Evolutionary conservation across 495 filamentous ascomycete genomes (phyloP), one percentile per base, ranked within the genome.

Genomic region (Mycothermus thermophilus): DNA sequence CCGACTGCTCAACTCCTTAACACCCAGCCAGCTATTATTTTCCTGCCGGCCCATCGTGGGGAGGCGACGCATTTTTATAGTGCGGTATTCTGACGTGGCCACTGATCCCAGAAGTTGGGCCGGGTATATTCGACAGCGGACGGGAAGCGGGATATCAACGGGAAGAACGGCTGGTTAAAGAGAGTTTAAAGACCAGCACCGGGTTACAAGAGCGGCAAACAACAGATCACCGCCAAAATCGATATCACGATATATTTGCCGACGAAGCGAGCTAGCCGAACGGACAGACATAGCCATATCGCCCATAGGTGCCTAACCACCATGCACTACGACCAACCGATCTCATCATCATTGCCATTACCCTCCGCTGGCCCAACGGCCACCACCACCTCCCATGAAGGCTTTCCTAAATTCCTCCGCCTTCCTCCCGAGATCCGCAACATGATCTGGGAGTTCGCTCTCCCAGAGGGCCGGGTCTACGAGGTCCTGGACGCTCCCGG

Each of bases 401-500:
- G 24, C 61, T 50, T 27, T 30, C 16, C 38, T 50, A 25, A 26
- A n/a, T 58, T 59, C 35, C 43, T 38, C 19, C 37, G 42, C 31
- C 53, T 60, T 6, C 57, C 57, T 30, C 44, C 46, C 17, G 57
- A 60, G 49, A 46, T 60, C 11, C 53, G 55, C 28, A 49, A 49
- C 41, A 59, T 59, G 41, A 54, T 60, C 42, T 67, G 63, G 63
- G 54, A 54, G 32, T 63, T 56, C 38, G 56, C 63, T 2, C 50
- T 67, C 21, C 63, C 63, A 8, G 60, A 65, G 22, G 26, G 60
- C 11, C 61, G 63, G 30, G 60, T 64, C 8, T 67, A 62, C 45
- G 63, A 67, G 37, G 60, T 67, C 5, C 46, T 67, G 21, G 63
- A 67, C 38, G 59, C 62, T 3, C 63, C 63, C 19, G 54, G 54